phyloP scores from a whole-genome alignment of 768 basidiomycete species.

The Phanerochaete sordida region DNA sequence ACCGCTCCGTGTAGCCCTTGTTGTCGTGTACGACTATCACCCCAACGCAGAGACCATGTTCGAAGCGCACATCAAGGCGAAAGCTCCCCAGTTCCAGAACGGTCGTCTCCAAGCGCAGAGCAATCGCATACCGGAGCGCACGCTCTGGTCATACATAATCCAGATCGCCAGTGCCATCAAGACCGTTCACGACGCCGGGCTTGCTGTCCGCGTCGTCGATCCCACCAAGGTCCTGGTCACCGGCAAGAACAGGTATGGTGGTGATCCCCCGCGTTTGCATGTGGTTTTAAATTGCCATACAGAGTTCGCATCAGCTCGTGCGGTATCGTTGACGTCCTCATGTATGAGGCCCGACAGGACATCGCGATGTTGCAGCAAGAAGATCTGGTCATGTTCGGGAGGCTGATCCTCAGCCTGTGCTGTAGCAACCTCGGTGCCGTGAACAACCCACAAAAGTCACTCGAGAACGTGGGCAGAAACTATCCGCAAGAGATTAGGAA shows the following conservation, averaged over 20 bases:
- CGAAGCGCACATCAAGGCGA: conserved; percentile 70
- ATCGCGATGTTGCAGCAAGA: conserved; percentile 72
- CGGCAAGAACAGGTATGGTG: conserved; percentile 79
- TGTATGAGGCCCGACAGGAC: conserved; percentile 62
- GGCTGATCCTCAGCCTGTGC: conserved; percentile 76
- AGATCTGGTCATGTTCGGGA: conserved; percentile 83
- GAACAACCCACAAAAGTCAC: conserved; percentile 61
- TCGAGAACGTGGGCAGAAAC: conserved; percentile 67
- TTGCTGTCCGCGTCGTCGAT: conserved; percentile 82
- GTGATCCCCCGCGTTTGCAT: not conserved
- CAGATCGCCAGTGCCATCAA: conserved; percentile 89
- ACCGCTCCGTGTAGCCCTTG: conserved; percentile 57
- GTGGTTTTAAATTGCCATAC: not conserved
- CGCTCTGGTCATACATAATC: conserved; percentile 89
- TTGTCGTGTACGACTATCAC: conserved; percentile 89
- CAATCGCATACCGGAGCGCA: conserved; percentile 61
- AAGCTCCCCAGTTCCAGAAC: conserved; percentile 34
- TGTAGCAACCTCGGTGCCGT: conserved; percentile 60
- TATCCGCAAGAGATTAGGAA: conserved; percentile 86
- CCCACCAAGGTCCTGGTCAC: conserved; percentile 85
- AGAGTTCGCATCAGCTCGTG: conserved; percentile 87
- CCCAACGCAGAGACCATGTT: conserved; percentile 79
- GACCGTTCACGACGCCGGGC: conserved; percentile 74
- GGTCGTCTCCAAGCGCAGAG: conserved; percentile 34
- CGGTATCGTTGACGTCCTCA: conserved; percentile 82